Evolutionary conservation across 2,329 filamentous ascomycete genomes (phyloP).

Genomic region (Bipolaris bicolor): DNA sequence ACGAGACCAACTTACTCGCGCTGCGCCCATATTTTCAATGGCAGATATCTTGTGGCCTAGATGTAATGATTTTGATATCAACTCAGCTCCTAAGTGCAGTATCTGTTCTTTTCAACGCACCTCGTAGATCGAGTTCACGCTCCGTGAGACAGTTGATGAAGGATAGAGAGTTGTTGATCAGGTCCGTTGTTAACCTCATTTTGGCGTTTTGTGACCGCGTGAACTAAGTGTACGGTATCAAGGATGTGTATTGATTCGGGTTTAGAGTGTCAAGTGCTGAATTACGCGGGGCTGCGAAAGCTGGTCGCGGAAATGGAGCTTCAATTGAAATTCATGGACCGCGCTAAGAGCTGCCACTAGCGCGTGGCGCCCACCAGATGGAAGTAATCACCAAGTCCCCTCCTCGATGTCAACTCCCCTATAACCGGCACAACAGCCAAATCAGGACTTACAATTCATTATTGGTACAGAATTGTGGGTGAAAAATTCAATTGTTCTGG

Average conservation of each 20-base stretch:
- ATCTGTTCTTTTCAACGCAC: conserved; percentile 98
- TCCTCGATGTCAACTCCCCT: background rate
- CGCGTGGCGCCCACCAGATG: conserved; percentile 5
- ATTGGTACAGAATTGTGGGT: too few relatives aligned
- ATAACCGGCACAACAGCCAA: background rate
- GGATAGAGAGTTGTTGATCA: conserved; percentile 92
- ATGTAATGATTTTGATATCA: conserved; percentile 72
- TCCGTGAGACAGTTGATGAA: conserved; percentile 99
- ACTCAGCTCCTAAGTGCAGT: conserved; percentile 88
- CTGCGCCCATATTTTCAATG: conserved; percentile 97
- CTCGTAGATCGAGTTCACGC: conserved; percentile 98
- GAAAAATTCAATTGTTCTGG: background rate
- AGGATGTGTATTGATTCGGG: background rate
- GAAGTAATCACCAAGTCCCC: background rate
- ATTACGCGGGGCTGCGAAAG: conserved; percentile 6
- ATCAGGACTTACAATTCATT: too few relatives aligned
- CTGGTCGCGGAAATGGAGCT: conserved; percentile 12
- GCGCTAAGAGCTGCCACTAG: conserved; percentile 17
- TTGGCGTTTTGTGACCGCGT: conserved; percentile 34
- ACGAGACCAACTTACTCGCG: conserved; percentile 71
- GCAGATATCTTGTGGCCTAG: conserved; percentile 96
- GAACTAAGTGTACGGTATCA: background rate
- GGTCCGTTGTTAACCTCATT: conserved; percentile 95
- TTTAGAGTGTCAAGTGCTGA: background rate
- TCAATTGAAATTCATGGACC: conserved; percentile 12